phyloP scores from a whole-genome alignment of 768 basidiomycete species.

The Coprinellus micaceus region DNA sequence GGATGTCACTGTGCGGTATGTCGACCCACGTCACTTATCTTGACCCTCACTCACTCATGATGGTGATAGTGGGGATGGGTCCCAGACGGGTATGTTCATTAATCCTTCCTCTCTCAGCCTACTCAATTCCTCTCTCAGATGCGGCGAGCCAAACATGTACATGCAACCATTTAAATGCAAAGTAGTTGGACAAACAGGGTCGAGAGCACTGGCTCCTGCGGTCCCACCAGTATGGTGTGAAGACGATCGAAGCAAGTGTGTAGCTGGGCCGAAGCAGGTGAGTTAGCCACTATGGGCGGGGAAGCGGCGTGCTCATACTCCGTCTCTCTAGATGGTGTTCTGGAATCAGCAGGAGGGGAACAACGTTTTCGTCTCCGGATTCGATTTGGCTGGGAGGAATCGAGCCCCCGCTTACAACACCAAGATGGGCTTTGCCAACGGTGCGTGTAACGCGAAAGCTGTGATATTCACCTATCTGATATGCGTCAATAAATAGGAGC shows the following conservation, averaged over 20 bases:
- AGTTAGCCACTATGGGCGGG: background rate
- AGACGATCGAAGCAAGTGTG: conserved; percentile 29
- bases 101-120: background rate
- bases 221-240: conserved; percentile 40
- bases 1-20: conserved; percentile 46
- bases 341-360: conserved; percentile 43
- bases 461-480: background rate
- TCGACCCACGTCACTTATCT: conserved; percentile 10
- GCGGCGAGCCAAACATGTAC: conserved; percentile 46
- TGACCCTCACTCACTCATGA: background rate
- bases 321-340: conserved; percentile 30
- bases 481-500: background rate
- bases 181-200: conserved; percentile 28
- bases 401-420: conserved; percentile 34
- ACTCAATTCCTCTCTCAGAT: conserved; percentile 16
- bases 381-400: conserved; percentile 41
- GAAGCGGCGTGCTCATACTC: too few species aligned
- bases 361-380: conserved; percentile 36
- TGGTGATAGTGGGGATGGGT: conserved; percentile 13
- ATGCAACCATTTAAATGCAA: conserved; percentile 39
- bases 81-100: conserved; percentile 16
- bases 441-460: conserved; percentile 17
- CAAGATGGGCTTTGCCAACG: conserved; percentile 32
- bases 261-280: conserved; percentile 38
- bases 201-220: conserved; percentile 26